Base-by-base conservation (phyloP, 2,329 filamentous ascomycete genomes). In the Iodosphaeria phyllophila region DNA sequence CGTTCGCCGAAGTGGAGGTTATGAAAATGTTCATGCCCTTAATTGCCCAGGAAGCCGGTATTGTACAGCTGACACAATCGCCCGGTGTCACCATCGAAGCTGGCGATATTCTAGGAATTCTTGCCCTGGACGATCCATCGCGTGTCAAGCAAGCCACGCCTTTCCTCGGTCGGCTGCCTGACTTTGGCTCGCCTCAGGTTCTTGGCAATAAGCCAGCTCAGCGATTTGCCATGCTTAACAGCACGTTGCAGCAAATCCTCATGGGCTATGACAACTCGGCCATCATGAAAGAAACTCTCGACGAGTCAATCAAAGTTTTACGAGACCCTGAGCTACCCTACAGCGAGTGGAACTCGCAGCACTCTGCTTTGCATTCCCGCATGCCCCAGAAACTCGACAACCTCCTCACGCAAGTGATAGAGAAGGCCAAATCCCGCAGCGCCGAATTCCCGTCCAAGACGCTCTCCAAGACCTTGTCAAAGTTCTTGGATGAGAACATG, bases 1-100 rank as follows among this genome's bases (percentile, higher is more conserved):
- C 86, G 17, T 98, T 83, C 44, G 89, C 89, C 28, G 89, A 98
- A 52, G 86, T 98, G 20, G 89, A 98, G 56, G 89, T 98, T 54
- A 98, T 98, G 89, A 98, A 98, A 67, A 98, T 98, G 89, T 95
- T 95, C 66, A 98, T 98, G 89, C 89, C 89, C 43, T 64, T 98
- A 28, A 67, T 98, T 32, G 79, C 89, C 3, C 76, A 84, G 46
- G 89, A 98, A 51, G 89, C 92, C 41, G 89, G 89, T 60, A 67
- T 92, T 27, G 86, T 98, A 28, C 89, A 93, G 58, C 69, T 98
- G 42, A 92, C 98, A 63, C 98, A 98, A 69, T 89, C 95, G 57
- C 89, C 89, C 33, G 89, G 89, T 49, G 79, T 89, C n/a, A 91
- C 83, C 11, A 76, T 98, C 23, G 84, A 95, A 51, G 89, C 89